A percentile compares a stretch with the other conserved stretches of the same genome.
Conservation (phyloP, 768 basidiomycete genomes). For the Podaxis mareebaensis region DNA sequence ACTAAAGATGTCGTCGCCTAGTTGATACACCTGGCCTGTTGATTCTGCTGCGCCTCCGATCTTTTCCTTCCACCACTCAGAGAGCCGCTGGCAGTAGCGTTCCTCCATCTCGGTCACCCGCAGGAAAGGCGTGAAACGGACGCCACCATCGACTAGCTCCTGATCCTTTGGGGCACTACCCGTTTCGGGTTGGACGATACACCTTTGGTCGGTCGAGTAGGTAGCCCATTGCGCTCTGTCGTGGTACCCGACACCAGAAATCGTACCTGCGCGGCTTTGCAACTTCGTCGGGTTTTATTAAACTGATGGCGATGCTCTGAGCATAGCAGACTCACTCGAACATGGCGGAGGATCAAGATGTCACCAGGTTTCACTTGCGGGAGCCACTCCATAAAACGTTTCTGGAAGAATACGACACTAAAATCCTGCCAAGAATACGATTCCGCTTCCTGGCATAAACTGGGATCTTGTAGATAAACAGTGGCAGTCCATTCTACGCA, state of each 20-base stretch:
- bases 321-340: background rate
- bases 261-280: background rate
- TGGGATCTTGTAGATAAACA: constrained; percentile 7
- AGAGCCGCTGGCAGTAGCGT: constrained; percentile 12
- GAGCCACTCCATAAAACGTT: constrained; percentile 8
- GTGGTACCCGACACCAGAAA: constrained; percentile 8
- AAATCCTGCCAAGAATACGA: background rate
- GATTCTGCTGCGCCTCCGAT: background rate
- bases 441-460: background rate
- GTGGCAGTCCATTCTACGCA: constrained; percentile 1
- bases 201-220: background rate
- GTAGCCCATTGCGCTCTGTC: constrained; percentile 5
- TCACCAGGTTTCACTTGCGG: constrained; percentile 2
- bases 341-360: background rate
- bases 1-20: background rate
- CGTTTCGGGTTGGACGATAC: background rate
- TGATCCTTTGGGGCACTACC: background rate
- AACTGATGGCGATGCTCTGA: background rate
- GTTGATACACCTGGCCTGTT: constrained; percentile 4
- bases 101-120: background rate
- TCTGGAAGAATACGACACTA: constrained; percentile 2
- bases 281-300: background rate
- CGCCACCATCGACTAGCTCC: constrained; percentile 4
- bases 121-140: constrained; percentile 4
- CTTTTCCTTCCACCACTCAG: constrained; percentile 14